Conservation (phyloP, 768 basidiomycete species). For the Xerocomellus chrysenteron region DNA sequence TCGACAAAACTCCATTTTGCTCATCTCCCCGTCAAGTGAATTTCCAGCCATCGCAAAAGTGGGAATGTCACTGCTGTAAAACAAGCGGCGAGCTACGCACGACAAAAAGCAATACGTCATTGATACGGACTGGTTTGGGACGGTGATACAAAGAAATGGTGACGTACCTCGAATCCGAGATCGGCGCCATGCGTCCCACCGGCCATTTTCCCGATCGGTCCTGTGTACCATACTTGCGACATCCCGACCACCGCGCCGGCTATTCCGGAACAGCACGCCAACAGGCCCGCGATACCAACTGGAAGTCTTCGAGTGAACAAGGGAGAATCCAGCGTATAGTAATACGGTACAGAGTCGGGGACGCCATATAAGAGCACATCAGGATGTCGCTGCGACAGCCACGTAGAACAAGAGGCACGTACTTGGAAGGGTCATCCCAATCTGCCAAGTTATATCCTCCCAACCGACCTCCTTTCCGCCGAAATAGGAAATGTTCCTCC, state of each 20-base stretch:
- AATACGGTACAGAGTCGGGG: too few relatives aligned
- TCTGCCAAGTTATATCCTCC: constrained; percentile 53
- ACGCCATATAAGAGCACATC: background rate
- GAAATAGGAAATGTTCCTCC: constrained; percentile 49
- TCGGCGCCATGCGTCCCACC: constrained; percentile 47
- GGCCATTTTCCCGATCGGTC: constrained; percentile 44
- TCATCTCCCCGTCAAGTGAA: constrained; percentile 41
- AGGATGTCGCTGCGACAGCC: background rate
- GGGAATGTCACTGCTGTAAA: constrained; percentile 49
- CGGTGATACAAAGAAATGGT: too few relatives aligned
- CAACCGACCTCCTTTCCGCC: constrained; percentile 38
- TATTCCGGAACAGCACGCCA: constrained; percentile 47
- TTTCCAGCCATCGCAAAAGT: constrained; percentile 50
- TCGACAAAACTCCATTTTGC: background rate
- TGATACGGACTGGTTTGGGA: too few relatives aligned
- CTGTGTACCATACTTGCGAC: constrained; percentile 54
- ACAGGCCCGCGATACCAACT: constrained; percentile 46
- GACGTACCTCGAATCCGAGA: constrained; percentile 51
- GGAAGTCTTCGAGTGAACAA: constrained; percentile 37
- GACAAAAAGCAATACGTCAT: background rate
- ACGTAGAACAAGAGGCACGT: constrained; percentile 8
- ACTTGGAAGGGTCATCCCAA: constrained; percentile 44
- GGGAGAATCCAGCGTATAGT: background rate
- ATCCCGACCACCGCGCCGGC: constrained; percentile 52
- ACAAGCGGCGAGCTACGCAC: constrained; percentile 35